Percentiles rank a stretch among this genome's conserved stretches.
Evolutionary conservation across 2,329 filamentous ascomycete genomes (phyloP).

Genomic region (Xylaria sp.): DNA sequence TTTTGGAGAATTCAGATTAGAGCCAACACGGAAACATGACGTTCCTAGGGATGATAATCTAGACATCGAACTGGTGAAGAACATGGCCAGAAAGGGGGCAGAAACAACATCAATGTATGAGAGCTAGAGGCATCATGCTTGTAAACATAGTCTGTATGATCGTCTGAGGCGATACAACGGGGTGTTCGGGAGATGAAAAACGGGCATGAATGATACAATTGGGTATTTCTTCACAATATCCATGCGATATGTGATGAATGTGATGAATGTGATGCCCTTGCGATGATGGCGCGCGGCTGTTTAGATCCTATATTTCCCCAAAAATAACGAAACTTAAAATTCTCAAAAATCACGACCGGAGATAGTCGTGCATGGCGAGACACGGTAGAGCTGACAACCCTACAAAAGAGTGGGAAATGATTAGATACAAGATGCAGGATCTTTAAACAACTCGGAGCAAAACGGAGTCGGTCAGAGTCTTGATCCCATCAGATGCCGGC

Average conservation of each 20-base stretch:
- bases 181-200: slow-evolving; percentile 43
- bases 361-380: not conserved
- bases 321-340: not conserved
- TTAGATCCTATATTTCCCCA: not conserved
- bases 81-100: slow-evolving; percentile 19
- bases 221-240: slow-evolving; percentile 25
- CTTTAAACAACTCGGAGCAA: slow-evolving; percentile 17
- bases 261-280: not conserved
- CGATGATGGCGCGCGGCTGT: not conserved
- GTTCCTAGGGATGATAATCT: slow-evolving; percentile 7
- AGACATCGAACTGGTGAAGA: not conserved
- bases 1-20: slow-evolving; percentile 11
- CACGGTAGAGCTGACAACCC: not conserved
- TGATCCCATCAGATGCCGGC: slow-evolving; percentile 20
- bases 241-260: slow-evolving; percentile 16
- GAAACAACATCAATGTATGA: slow-evolving; percentile 37
- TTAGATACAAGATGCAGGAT: not conserved
- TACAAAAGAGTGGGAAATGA: not conserved
- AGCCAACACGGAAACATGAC: not conserved
- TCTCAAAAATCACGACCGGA: not conserved
- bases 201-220: slow-evolving; percentile 38
- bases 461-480: slow-evolving; percentile 1
- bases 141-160: slow-evolving; percentile 50
- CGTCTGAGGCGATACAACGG: slow-evolving; percentile 39
- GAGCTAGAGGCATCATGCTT: slow-evolving; percentile 43